Evolutionary conservation across 495 filamentous ascomycete species (phyloP).

Genomic region (Polyplosphaeria fusca): DNA sequence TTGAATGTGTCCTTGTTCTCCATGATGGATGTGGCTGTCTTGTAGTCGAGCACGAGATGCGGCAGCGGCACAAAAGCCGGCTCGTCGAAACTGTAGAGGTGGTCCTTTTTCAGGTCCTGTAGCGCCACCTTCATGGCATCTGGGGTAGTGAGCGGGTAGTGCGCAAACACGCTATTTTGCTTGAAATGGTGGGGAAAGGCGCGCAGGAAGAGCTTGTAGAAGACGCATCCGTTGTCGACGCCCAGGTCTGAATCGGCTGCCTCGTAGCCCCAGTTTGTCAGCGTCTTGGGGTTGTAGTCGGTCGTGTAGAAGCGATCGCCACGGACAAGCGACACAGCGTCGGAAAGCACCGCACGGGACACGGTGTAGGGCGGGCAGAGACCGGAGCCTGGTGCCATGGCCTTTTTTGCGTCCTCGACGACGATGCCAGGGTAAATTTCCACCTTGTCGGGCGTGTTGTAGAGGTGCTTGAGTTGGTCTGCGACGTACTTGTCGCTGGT

Average conservation of each 20-base stretch:
- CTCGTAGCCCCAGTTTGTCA: constrained; percentile 77
- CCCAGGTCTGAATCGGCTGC: constrained; percentile 49
- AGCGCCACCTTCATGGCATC: constrained; percentile 54
- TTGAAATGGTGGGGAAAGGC: constrained; percentile 60
- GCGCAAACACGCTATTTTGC: constrained; percentile 56
- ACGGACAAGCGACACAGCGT: constrained; percentile 80
- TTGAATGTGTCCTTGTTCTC: constrained; percentile 52
- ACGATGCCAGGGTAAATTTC: constrained; percentile 81
- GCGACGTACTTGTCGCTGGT: constrained; percentile 73
- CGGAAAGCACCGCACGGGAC: constrained; percentile 77
- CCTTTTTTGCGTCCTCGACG: constrained; percentile 73
- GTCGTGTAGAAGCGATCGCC: constrained; percentile 84
- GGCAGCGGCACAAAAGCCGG: constrained; percentile 43
- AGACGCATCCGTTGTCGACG: constrained; percentile 57
- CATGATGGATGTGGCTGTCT: constrained; percentile 49
- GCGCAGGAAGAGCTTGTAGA: constrained; percentile 59
- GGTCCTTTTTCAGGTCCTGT: constrained; percentile 42
- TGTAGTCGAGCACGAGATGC: constrained; percentile 50
- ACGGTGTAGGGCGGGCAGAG: constrained; percentile 80
- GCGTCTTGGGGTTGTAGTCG: constrained; percentile 63
- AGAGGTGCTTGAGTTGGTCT: constrained; percentile 67
- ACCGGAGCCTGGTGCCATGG: constrained; percentile 73
- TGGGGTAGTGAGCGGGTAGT: constrained; percentile 60
- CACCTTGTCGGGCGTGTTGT: constrained; percentile 74
- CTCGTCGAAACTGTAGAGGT: constrained; percentile 53